A percentile compares a stretch with the other conserved stretches of the same genome.
These are phyloP conservation scores for Apophysomyces ossiformis DNA, from an alignment of 371 early-diverging fungal genomes.

Conservation along the genomic window DNA sequence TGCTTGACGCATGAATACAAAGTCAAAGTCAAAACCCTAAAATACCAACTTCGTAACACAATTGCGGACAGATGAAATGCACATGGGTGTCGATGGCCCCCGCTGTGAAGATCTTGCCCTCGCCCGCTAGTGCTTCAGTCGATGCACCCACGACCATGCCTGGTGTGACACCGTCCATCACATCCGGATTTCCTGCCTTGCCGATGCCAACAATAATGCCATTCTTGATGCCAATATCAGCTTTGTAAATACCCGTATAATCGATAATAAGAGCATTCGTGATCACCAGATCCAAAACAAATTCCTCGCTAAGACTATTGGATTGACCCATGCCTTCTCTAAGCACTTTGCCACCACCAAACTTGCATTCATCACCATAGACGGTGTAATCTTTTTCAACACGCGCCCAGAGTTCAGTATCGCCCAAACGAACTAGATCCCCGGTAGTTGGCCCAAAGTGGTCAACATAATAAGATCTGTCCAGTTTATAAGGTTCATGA, in stretches of 20 bases:
- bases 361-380: slow-evolving; percentile 93
- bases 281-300: slow-evolving; percentile 88
- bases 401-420: slow-evolving; percentile 83
- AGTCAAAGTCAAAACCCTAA: background rate
- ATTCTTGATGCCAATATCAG: slow-evolving; percentile 91
- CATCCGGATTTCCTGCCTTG: slow-evolving; percentile 96
- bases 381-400: slow-evolving; percentile 87
- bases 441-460: slow-evolving; percentile 94
- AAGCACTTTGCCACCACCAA: slow-evolving; percentile 86
- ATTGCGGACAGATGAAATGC: slow-evolving; percentile 92
- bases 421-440: slow-evolving; percentile 85
- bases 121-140: slow-evolving; percentile 91
- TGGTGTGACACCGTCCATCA: slow-evolving; percentile 90
- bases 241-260: slow-evolving; percentile 95
- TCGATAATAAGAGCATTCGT: slow-evolving; percentile 93
- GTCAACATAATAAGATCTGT: slow-evolving; percentile 80
- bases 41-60: slow-evolving; percentile 69
- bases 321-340: slow-evolving; percentile 94
- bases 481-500: slow-evolving; percentile 61
- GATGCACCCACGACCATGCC: slow-evolving; percentile 87
- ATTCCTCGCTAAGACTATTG: slow-evolving; percentile 60
- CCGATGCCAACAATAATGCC: slow-evolving; percentile 89
- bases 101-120: slow-evolving; percentile 90
- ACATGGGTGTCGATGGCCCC: slow-evolving; percentile 92
- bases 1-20: slow-evolving; percentile 13